These are phyloP conservation scores for Xylariaceae sp. DNA, from an alignment of 2,329 filamentous ascomycete species.

Conservation along the genomic window DNA sequence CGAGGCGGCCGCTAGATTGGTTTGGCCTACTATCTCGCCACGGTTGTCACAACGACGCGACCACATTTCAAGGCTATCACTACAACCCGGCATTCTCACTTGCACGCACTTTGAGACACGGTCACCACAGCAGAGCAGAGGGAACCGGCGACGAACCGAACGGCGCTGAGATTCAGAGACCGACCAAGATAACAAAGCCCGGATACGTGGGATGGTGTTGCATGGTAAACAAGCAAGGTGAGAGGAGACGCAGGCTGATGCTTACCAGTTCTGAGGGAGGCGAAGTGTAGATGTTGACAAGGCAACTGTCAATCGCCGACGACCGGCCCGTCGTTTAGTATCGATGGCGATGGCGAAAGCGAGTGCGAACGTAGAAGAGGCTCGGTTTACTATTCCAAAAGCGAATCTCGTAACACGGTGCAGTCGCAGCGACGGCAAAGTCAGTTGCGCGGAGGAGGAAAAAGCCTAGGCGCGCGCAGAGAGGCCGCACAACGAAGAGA, in stretches of 20 bases:
- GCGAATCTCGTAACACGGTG: conserved; percentile 5
- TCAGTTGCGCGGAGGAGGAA: conserved; percentile 8
- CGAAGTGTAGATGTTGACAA: conserved; percentile 8
- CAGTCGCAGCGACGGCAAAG: conserved; percentile 9
- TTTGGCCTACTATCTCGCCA: not conserved
- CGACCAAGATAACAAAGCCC: not conserved
- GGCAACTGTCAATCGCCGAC: conserved; percentile 1
- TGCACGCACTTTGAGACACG: conserved; percentile 16
- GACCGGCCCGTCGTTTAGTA: conserved; percentile 5
- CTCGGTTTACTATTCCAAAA: conserved; percentile 20
- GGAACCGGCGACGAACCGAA: not conserved
- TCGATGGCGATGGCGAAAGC: conserved; percentile 7
- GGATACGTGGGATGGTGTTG: conserved; percentile 6
- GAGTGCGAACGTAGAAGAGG: conserved; percentile 6
- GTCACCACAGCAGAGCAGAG: conserved; percentile 10
- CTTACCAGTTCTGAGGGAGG: conserved; percentile 16
- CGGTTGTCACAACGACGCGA: conserved; percentile 15
- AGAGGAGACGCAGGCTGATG: conserved; percentile 1
- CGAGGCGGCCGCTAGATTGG: not conserved
- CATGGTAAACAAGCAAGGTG: not conserved
- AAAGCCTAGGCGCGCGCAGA: not conserved
- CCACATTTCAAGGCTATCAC: conserved; percentile 19
- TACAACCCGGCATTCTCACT: conserved; percentile 17
- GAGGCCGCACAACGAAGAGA: not conserved
- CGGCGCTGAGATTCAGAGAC: not conserved